Evolutionary conservation across 2,329 filamentous ascomycete genomes (phyloP).

Genomic region (Fusarium coicis): DNA sequence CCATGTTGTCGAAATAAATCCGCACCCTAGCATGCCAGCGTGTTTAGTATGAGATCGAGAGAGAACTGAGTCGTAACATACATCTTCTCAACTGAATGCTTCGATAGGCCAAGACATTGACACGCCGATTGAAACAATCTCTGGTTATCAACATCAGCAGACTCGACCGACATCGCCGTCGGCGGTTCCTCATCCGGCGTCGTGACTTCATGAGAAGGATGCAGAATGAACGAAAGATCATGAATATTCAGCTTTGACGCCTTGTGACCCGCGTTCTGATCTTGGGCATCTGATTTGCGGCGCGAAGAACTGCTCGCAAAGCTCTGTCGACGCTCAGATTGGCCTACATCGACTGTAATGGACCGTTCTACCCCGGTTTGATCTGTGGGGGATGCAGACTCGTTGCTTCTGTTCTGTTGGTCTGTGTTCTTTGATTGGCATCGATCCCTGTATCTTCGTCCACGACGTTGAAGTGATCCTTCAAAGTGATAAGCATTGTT

Average conservation of each 20-base stretch:
- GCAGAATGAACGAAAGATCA: not conserved
- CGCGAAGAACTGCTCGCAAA: not conserved
- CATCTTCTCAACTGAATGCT: not conserved
- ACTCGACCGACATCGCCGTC: not conserved
- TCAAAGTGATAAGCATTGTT: too few species aligned
- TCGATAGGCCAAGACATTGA: not conserved
- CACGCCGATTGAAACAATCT: not conserved
- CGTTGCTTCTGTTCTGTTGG: not conserved
- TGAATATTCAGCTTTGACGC: not conserved
- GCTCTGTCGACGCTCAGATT: not conserved
- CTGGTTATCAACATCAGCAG: not conserved
- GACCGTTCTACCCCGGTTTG: not conserved
- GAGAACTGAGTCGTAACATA: not conserved
- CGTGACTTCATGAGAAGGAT: not conserved
- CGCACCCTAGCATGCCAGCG: accelerated
- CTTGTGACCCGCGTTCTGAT: not conserved
- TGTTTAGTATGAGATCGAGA: not conserved
- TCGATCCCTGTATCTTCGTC: not conserved
- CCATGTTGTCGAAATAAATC: not conserved
- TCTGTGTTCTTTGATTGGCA: not conserved
- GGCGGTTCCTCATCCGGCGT: not conserved
- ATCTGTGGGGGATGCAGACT: not conserved
- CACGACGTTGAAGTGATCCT: not conserved
- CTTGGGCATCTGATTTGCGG: not conserved
- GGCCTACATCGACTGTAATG: not conserved